Percentiles rank a stretch among this genome's conserved stretches.
phyloP scores from a whole-genome alignment of 257 asterid species.

The Rubia yunnanensis region DNA sequence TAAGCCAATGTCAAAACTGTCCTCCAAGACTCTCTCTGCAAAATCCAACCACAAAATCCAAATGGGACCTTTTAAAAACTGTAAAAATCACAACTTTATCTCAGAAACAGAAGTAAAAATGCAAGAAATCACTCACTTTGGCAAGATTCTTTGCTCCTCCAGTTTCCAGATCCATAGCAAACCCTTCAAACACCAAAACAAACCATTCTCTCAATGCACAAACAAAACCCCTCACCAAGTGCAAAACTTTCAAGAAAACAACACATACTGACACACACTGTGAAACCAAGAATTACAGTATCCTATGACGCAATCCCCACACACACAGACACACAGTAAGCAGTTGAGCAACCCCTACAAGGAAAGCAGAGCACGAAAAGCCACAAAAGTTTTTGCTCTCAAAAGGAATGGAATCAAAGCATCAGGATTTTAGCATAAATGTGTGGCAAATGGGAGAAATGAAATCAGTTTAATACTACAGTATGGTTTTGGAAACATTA shows the following conservation, averaged over 20 bases:
- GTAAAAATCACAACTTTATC: conserved; percentile 13
- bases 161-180: conserved; percentile 64
- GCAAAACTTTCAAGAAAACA: conserved; percentile 17
- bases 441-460: conserved; percentile 7
- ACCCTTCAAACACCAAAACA: conserved; percentile 31
- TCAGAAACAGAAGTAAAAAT: not conserved
- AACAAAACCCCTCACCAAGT: conserved; percentile 32
- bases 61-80: conserved; percentile 1
- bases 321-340: conserved; percentile 9
- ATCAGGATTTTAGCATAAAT: conserved; percentile 22
- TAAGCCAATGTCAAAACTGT: conserved; percentile 70
- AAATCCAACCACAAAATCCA: conserved; percentile 6
- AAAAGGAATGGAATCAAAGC: conserved; percentile 26
- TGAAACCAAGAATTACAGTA: conserved; percentile 12
- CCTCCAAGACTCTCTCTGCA: conserved; percentile 87
- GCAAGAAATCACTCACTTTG: conserved; percentile 36
- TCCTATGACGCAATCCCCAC: conserved; percentile 13
- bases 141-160: conserved; percentile 44
- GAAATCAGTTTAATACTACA: conserved; percentile 6
- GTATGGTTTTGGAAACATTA: not conserved
- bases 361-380: conserved; percentile 19
- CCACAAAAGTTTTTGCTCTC: conserved; percentile 17
- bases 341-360: conserved; percentile 28
- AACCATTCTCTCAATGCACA: conserved; percentile 31
- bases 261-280: conserved; percentile 11